phyloP scores from a whole-genome alignment of 2,329 filamentous ascomycete species.

The Talaromyces islandicus region DNA sequence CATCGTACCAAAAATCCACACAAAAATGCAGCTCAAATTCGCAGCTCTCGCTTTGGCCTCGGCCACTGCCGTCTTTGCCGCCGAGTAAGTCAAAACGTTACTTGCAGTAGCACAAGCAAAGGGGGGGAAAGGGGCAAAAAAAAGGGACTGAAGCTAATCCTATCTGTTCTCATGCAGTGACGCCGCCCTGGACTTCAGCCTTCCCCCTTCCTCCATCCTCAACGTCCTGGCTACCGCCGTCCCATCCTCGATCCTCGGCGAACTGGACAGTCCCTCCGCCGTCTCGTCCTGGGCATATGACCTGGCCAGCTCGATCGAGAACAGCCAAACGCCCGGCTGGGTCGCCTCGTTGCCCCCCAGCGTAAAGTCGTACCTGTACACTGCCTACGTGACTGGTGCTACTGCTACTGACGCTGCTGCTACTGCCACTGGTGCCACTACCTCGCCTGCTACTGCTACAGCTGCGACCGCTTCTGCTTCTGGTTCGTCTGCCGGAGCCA shows the following conservation, averaged over 20 bases:
- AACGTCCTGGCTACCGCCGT: constrained; percentile 10
- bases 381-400: neutral
- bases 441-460: constrained; percentile 1
- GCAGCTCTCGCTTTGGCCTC: constrained; percentile 1
- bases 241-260: constrained; percentile 2
- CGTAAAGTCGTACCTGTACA: constrained; percentile 5
- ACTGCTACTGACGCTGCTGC: neutral
- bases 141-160: neutral
- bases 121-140: no score
- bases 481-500: constrained; percentile 7
- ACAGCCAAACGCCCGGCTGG: constrained; percentile 3
- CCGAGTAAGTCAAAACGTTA: neutral
- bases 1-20: neutral
- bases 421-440: neutral
- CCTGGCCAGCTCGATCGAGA: neutral
- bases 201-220: constrained; percentile 7
- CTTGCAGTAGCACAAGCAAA: neutral
- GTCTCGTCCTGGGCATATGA: neutral
- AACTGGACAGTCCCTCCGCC: neutral
- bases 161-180: neutral
- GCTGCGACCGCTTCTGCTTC: constrained; percentile 6
- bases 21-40: constrained; percentile 5
- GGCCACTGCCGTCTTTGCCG: neutral
- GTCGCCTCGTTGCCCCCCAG: constrained; percentile 2
- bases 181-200: neutral